Evolutionary conservation across 208 protist species (phyloP), one percentile per base, ranked within the genome.

Genomic region (Leishmania turanica): DNA sequence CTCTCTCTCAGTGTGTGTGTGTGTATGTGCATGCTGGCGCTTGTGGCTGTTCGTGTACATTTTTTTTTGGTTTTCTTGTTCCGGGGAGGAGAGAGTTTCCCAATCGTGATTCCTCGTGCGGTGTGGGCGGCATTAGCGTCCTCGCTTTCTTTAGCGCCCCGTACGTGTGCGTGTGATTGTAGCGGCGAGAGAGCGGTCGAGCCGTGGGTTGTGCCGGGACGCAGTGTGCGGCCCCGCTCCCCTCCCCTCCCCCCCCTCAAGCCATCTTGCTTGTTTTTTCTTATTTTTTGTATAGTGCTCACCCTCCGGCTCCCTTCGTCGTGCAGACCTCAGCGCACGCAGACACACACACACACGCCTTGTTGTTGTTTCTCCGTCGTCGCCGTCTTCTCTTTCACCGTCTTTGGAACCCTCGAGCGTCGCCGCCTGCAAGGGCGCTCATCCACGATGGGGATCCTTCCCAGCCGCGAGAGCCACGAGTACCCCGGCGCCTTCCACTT

Each of bases 381-480:
- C 34, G 9, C 24, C 17, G 13, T 42, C 3, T 21, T 17, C 11
- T 40, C 5, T 27, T 68, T 21, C 31, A 11, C 34, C 21, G 64
- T 47, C 21, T 5, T 71, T 3, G 17, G 40, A 5, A n/a, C 8
- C 40, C 42, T 37, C 27, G 40, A 7, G 9, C 5, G 21, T 47
- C 66, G 3, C 62, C 21, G 21, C 40, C 66, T 71, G 4, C 40
- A 47, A 13, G 40, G 47, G 24, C 53, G 8, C 66, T 45, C 37
- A 60, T 56, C 71, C 27, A 53, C 27, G 19, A 95, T 95, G 91
- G 91, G 91, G 65, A 82, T 84, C 27, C 34, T 95, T 75, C 91
- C 91, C 3, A 93, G 89, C 51, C 81, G 87, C 37, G 89, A 92
- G 77, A 87, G 75, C 56, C 84, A 88, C 40, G 91, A 93, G 77